A percentile compares a stretch with the other conserved stretches of the same genome.
Conservation (phyloP, 805 yeast genomes). For the Cephaloascus fragrans region DNA sequence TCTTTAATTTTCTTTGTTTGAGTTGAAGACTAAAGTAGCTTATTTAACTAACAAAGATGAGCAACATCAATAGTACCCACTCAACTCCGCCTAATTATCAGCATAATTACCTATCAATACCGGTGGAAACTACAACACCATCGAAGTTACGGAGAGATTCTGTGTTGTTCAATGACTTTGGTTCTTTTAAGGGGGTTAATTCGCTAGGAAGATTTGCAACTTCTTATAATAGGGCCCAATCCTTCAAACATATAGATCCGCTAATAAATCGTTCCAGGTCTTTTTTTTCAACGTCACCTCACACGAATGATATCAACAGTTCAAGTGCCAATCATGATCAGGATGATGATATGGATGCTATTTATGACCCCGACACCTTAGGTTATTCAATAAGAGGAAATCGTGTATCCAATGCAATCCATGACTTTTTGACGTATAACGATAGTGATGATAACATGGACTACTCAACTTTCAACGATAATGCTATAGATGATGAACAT, state of each 20-base stretch:
- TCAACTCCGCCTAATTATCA: background rate
- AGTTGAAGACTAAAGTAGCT: too few species aligned
- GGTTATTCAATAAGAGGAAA: conserved; percentile 60
- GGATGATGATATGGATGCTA: conserved; percentile 46
- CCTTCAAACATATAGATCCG: conserved; percentile 45
- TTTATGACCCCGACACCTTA: conserved; percentile 58
- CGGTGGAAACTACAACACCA: conserved; percentile 9
- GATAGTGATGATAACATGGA: background rate
- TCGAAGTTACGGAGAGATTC: conserved; percentile 22
- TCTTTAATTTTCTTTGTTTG: too few species aligned
- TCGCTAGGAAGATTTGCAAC: conserved; percentile 73
- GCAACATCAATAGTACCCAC: too few species aligned
- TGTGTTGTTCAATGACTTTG: conserved; percentile 35
- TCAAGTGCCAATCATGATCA: background rate
- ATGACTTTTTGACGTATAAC: background rate
- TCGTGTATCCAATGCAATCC: conserved; percentile 39
- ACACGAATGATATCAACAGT: too few species aligned
- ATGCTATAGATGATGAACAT: background rate
- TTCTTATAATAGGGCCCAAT: conserved; percentile 71
- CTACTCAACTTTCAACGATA: background rate
- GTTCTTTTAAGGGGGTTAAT: conserved; percentile 56
- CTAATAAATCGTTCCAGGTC: conserved; percentile 54
- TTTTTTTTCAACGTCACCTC: too few species aligned
- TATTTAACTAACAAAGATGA: background rate
- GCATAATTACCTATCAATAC: conserved; percentile 4